Evolutionary conservation across 2,329 filamentous ascomycete species (phyloP), one percentile per base, ranked within the genome.

Genomic region (Alternaria infectoria): DNA sequence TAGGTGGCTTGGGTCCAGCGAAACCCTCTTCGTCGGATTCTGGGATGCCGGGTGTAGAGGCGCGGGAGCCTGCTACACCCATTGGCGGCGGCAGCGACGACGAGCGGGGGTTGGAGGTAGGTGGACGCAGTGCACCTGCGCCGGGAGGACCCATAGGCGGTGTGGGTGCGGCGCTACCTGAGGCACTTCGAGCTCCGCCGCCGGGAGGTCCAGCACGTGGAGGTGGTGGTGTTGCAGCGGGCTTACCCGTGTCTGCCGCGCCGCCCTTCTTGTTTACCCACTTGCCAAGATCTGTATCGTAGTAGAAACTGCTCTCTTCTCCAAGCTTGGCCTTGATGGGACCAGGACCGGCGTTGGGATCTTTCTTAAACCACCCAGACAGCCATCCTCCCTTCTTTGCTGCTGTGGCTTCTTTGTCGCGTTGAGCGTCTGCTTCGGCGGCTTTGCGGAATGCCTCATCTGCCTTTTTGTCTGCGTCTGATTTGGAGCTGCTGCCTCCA

Each of bases 201-300:
- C 68, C 67, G 15, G 77, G 60, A 79, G 84, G 65, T 82, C 84
- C 59, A 83, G 84, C 86, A 70, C 86, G 89, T 0, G 94, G 94
- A 5, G 93, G 94, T 1, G 96, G 94, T 1, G 95, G 92, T 0
- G 93, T 89, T 50, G 83, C 82, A 25, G 83, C 80, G 23, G 85
- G 77, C 28, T 86, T 83, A 67, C 88, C 86, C 4, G 87, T 83
- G 9, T 91, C 90, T 8, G 64, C 86, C 13, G 83, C 83, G 12
- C 90, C 90, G 11, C 89, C 88, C 78, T 97, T 97, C 84, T 97
- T 97, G 84, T 99, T 98, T 78, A 99, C 86, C 96, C 96, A 99
- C 78, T 96, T 93, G 84, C 97, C 96, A 56, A 97, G 87, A n/a
- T 97, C 92, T 3, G 93, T 91, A 76, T 99, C 96, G 74, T 96